phyloP scores from a whole-genome alignment of 108 stramenopile species.

The Discostella pseudostelligera region DNA sequence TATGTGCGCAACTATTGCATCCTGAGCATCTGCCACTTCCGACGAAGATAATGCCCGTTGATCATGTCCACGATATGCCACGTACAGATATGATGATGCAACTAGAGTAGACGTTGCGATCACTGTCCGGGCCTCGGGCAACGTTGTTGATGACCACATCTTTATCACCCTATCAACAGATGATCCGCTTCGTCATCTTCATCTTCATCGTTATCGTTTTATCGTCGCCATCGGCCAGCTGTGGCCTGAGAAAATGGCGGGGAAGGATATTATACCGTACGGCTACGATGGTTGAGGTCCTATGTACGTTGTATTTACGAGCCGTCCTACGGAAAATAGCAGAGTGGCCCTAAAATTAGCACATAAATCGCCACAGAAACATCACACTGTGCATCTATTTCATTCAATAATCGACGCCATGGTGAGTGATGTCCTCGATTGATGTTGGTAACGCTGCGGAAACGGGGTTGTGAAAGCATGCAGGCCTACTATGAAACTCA shows the following conservation, averaged over 20 bases:
- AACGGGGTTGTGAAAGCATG: too few species aligned
- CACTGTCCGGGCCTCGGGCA: background rate
- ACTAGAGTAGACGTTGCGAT: background rate
- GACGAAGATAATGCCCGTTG: constrained; percentile 17
- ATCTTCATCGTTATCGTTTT: too few species aligned
- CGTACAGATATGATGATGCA: constrained; percentile 12
- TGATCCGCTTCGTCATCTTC: background rate
- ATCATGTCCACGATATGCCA: constrained; percentile 26
- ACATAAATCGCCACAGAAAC: background rate
- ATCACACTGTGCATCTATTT: background rate
- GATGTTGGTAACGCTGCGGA: too few species aligned
- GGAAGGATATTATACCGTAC: too few species aligned
- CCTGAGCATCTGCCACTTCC: constrained; percentile 13
- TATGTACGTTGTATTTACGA: too few species aligned
- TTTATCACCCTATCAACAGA: too few species aligned
- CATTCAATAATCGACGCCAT: background rate
- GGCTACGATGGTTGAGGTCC: too few species aligned
- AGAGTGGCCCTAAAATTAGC: background rate
- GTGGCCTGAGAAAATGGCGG: too few species aligned
- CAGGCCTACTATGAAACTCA: too few species aligned
- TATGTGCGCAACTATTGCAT: constrained; percentile 18
- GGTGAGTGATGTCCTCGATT: too few species aligned
- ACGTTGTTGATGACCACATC: constrained; percentile 1
- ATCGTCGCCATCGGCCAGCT: too few species aligned
- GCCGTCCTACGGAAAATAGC: too few species aligned